phyloP scores from a whole-genome alignment of 352 stramenopile genomes.

The Phytophthora rubi region DNA sequence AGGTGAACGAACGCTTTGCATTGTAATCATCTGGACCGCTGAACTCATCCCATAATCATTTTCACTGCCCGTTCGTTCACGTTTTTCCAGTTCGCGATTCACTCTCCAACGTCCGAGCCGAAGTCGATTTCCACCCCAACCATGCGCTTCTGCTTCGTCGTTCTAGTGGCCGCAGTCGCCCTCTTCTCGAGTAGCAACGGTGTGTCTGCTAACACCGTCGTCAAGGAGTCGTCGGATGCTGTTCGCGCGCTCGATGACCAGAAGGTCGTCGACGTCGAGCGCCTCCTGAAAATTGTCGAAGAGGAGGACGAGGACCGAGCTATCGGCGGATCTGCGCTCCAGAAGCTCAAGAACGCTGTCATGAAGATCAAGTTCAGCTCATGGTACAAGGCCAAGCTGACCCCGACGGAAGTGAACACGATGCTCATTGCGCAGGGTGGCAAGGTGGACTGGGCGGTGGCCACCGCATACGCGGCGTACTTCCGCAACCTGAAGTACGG shows the following conservation, averaged over 20 bases:
- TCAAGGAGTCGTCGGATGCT: neutral
- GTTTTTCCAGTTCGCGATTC: conserved; percentile 6
- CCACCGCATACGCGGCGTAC: conserved; percentile 13
- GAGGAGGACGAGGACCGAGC: conserved; percentile 1
- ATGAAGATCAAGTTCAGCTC: conserved; percentile 13
- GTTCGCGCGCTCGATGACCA: neutral
- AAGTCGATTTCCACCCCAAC: neutral
- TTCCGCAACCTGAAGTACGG: conserved; percentile 18
- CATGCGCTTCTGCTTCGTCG: conserved; percentile 12
- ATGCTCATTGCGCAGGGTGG: neutral
- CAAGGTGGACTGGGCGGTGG: conserved; percentile 8
- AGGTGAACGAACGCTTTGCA: neutral
- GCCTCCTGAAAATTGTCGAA: conserved; percentile 4
- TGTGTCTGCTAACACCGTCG: conserved; percentile 1
- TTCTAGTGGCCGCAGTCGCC: conserved; percentile 2
- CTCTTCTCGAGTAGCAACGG: neutral
- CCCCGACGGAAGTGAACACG: conserved; percentile 7
- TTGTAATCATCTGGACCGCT: neutral
- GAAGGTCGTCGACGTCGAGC: conserved; percentile 1
- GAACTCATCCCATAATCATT: neutral
- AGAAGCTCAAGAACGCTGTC: conserved; percentile 1
- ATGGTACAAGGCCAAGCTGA: conserved; percentile 7
- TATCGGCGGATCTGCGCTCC: neutral
- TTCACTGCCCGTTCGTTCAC: neutral
- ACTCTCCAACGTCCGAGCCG: neutral